These are phyloP conservation scores for Pholiota molesta DNA, from an alignment of 768 basidiomycete genomes.

Conservation along the genomic window DNA sequence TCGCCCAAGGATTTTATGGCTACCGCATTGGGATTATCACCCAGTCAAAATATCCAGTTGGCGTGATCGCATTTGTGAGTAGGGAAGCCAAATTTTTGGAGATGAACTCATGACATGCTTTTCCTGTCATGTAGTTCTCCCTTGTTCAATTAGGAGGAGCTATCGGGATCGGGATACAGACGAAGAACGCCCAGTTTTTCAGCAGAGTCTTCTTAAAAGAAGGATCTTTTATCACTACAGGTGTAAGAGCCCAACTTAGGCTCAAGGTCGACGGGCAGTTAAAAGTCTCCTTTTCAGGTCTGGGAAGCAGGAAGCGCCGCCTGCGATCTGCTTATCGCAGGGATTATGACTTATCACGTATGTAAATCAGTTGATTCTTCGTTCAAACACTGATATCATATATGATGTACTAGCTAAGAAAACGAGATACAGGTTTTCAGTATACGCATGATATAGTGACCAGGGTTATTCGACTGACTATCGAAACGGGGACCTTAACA, in stretches of 20 bases:
- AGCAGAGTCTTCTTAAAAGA: not conserved
- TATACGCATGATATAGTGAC: conserved; percentile 13
- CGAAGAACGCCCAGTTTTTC: not conserved
- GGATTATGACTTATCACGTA: conserved; percentile 21
- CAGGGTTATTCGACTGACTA: conserved; percentile 17
- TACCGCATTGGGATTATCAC: not conserved
- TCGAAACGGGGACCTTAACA: conserved; percentile 21
- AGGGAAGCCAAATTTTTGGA: not conserved
- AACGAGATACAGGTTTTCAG: conserved; percentile 7
- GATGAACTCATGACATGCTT: not conserved
- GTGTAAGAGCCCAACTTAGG: conserved; percentile 5
- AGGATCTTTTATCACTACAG: conserved; percentile 11
- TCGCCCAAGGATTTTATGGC: conserved; percentile 6
- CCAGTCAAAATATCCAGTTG: not conserved
- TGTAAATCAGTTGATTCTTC: not conserved
- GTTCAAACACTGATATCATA: not conserved
- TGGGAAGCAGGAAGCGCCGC: conserved; percentile 19
- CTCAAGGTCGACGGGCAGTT: not conserved
- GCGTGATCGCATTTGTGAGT: not conserved
- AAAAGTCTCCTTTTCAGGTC: not conserved
- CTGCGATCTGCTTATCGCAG: conserved; percentile 21
- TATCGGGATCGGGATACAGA: conserved; percentile 10
- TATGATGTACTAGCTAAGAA: conserved; percentile 10
- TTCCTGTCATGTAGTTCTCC: conserved; percentile 6
- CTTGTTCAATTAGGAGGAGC: conserved; percentile 13